Evolutionary conservation across 2,329 filamentous ascomycete species (phyloP).

Genomic region (Capronia americana): DNA sequence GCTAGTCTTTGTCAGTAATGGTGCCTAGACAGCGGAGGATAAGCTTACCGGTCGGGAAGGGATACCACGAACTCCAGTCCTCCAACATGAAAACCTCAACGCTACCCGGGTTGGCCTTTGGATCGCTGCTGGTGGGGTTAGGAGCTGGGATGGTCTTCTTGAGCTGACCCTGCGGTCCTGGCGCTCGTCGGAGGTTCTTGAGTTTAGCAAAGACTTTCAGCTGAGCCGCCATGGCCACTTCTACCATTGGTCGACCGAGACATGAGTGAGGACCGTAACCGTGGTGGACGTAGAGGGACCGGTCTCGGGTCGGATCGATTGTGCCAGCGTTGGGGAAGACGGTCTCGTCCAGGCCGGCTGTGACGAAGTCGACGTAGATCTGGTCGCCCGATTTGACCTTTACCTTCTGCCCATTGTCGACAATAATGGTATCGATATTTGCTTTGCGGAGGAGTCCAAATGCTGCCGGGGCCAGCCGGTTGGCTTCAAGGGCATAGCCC

Average conservation of each 20-base stretch:
- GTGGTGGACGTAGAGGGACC: conserved; percentile 51
- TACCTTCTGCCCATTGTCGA: conserved; percentile 35
- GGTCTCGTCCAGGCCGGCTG: conserved; percentile 46
- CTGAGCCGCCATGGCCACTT: conserved; percentile 52
- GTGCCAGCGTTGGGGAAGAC: conserved; percentile 49
- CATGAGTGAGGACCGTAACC: conserved; percentile 58
- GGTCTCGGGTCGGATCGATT: conserved; percentile 54
- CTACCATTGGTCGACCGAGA: conserved; percentile 51
- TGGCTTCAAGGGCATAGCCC: conserved; percentile 40
- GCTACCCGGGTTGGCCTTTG: conserved; percentile 45
- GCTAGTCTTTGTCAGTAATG: conserved; percentile 29
- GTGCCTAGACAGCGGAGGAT: neutral
- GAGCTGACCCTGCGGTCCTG: conserved; percentile 49
- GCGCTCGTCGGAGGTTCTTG: conserved; percentile 51
- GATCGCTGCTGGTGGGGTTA: conserved; percentile 39
- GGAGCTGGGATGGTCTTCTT: conserved; percentile 47
- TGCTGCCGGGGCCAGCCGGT: conserved; percentile 38
- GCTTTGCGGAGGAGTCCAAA: conserved; percentile 38
- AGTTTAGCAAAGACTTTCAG: conserved; percentile 50
- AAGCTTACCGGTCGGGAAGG: conserved; percentile 47
- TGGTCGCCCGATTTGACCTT: conserved; percentile 32
- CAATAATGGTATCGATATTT: conserved; percentile 32
- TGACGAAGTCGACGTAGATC: conserved; percentile 41
- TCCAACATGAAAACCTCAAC: conserved; percentile 53
- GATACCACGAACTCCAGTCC: conserved; percentile 51